Evolutionary conservation across 331 rosid species (phyloP).

Genomic region (Acacia concinna): DNA sequence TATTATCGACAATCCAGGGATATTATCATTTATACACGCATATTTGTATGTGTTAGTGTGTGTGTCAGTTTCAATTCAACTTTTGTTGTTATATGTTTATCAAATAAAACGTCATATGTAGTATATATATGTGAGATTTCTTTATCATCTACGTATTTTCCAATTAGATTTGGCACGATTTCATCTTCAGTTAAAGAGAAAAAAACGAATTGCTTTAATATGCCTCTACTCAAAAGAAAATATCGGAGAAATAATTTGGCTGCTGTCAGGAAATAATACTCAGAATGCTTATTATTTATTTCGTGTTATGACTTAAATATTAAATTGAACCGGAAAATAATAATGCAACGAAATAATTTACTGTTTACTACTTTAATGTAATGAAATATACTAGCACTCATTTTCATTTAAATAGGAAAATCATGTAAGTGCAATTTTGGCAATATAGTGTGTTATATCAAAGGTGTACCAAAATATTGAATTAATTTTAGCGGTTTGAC

Average conservation of each 20-base stretch:
- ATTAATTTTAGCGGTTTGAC: neutral
- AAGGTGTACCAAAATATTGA: neutral
- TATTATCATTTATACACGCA: neutral
- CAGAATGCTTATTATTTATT: neutral
- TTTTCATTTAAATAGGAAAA: neutral
- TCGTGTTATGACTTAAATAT: neutral
- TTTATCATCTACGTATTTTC: neutral
- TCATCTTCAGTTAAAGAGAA: neutral
- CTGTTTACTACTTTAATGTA: neutral
- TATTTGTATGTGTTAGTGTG: neutral
- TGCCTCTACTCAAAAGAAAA: neutral
- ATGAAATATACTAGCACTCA: neutral
- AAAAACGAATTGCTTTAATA: neutral
- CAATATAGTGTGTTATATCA: neutral
- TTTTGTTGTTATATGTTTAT: neutral
- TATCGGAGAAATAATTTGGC: neutral
- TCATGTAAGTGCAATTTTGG: neutral
- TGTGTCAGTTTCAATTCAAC: neutral
- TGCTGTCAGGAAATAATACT: neutral
- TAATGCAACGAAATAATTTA: neutral
- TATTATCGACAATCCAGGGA: neutral
- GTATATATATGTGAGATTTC: neutral
- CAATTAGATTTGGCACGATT: neutral
- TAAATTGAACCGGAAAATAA: neutral
- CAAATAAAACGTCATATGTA: neutral